Conservation (phyloP, 257 asterid genomes). For the Solanum appendiculatum region DNA sequence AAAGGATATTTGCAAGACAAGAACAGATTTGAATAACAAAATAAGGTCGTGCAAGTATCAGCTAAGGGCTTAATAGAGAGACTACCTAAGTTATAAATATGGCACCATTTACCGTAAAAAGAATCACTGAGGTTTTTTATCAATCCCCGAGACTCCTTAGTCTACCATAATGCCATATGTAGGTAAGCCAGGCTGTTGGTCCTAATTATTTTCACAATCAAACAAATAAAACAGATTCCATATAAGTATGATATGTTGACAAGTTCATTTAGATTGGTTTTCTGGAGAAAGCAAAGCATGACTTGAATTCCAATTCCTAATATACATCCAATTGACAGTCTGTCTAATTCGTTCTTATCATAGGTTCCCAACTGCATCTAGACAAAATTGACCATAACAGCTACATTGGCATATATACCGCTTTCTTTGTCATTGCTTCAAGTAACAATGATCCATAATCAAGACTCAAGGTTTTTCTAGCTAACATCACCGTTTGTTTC, state of each 20-base stretch:
- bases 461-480: background rate
- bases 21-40: background rate
- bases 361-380: background rate
- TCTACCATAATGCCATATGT: background rate
- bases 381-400: background rate
- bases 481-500: background rate
- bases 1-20: background rate
- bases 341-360: background rate
- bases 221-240: background rate
- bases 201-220: background rate
- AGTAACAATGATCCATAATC: background rate
- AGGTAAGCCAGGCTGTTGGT: background rate
- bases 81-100: background rate
- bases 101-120: background rate
- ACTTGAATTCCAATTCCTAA: background rate
- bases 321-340: background rate
- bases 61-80: background rate
- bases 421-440: background rate
- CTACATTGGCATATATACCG: background rate
- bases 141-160: background rate
- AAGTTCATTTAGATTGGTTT: background rate
- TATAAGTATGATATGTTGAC: background rate
- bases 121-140: background rate
- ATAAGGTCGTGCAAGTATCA: background rate
- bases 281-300: background rate